phyloP scores from a whole-genome alignment of 106 monocot genomes.

The Phalaenopsis equestris region DNA sequence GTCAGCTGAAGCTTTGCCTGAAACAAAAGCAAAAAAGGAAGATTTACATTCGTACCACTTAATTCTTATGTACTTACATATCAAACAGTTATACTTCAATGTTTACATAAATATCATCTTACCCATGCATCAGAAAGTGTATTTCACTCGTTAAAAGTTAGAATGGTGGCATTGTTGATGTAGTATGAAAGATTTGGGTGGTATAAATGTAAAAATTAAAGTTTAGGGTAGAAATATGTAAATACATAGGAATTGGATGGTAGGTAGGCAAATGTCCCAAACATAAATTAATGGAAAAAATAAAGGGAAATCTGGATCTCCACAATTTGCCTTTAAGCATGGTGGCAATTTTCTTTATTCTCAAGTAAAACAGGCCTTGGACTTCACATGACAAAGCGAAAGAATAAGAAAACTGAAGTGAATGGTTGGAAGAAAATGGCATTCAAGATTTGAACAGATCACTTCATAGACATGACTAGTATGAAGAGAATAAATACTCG shows the following conservation, averaged over 20 bases:
- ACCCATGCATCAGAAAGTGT: too few species aligned
- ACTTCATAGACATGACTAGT: not conserved
- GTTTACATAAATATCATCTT: too few species aligned
- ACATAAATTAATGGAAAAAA: not conserved
- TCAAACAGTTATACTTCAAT: too few species aligned
- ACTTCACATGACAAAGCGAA: not conserved
- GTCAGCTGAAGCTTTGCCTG: slow-evolving; percentile 20
- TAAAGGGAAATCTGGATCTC: not conserved
- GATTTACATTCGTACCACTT: too few species aligned
- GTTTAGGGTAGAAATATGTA: too few species aligned
- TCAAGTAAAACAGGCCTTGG: not conserved
- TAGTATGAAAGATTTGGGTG: too few species aligned
- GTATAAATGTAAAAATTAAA: too few species aligned
- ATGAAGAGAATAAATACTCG: not conserved
- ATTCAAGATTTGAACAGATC: not conserved
- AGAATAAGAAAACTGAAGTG: not conserved
- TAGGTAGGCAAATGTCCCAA: too few species aligned
- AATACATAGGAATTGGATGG: too few species aligned
- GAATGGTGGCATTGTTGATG: too few species aligned
- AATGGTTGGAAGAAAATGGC: not conserved
- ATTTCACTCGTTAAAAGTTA: too few species aligned
- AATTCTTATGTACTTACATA: too few species aligned
- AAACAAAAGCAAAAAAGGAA: not conserved
- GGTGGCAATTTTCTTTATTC: slow-evolving; percentile 3
- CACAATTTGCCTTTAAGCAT: not conserved